Percentiles rank a stretch among this genome's conserved stretches.
These are phyloP conservation scores for Puya raimondii DNA, from an alignment of 176 grass and related monocot genomes.

Conservation along the genomic window DNA sequence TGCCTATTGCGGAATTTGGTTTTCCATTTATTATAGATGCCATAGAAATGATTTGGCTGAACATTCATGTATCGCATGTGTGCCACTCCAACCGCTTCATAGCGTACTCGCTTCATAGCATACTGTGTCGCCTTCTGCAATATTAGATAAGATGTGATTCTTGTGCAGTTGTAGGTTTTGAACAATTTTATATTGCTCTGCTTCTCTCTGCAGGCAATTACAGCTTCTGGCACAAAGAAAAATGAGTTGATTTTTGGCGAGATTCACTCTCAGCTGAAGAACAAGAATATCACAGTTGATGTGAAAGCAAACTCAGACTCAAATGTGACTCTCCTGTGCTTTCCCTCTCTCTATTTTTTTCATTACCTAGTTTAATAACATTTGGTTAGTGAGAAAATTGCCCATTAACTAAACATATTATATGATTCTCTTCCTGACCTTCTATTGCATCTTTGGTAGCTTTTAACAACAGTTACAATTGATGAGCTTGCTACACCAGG, in stretches of 20 bases:
- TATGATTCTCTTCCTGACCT: background rate
- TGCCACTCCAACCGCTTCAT: too few species aligned
- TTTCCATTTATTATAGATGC: too few species aligned
- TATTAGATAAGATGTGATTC: too few species aligned
- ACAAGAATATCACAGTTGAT: constrained; percentile 23
- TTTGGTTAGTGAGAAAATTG: background rate
- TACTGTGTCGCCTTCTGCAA: too few species aligned
- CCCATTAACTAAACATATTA: too few species aligned
- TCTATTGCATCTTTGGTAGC: constrained; percentile 10
- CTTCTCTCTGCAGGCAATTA: constrained; percentile 6
- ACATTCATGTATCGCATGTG: too few species aligned
- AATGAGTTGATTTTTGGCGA: constrained; percentile 22
- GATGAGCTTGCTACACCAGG: constrained; percentile 23
- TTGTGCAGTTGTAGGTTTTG: background rate
- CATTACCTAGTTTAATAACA: background rate
- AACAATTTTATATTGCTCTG: background rate
- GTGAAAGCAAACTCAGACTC: constrained; percentile 25
- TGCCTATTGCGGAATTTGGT: too few species aligned
- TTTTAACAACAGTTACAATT: constrained; percentile 15
- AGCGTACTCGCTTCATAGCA: too few species aligned
- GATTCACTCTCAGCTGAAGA: constrained; percentile 23
- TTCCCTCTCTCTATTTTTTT: background rate
- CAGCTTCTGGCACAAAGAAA: constrained; percentile 20
- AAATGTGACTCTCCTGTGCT: constrained; percentile 6
- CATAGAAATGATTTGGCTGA: too few species aligned